A percentile compares a stretch with the other conserved stretches of the same genome.
phyloP scores from a whole-genome alignment of 805 yeast genomes.

The Grigorovia jiainica region DNA sequence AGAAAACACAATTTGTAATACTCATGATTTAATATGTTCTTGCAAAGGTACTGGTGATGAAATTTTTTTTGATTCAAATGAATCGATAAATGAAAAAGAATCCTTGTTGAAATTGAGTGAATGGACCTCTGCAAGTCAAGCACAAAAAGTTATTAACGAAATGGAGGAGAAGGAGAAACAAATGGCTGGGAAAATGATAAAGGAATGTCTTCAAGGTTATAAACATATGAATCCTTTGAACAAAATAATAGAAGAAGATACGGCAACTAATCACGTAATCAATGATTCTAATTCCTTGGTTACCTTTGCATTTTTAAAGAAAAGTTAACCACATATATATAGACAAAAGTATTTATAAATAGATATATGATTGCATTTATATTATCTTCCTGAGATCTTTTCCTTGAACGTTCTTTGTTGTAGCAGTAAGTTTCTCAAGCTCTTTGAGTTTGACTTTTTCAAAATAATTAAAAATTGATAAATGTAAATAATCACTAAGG shows the following conservation, averaged over 20 bases:
- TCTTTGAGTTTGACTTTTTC: no score
- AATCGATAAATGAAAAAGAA: slow-evolving; percentile 1
- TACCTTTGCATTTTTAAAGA: slow-evolving; percentile 22
- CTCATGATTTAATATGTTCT: slow-evolving; percentile 68
- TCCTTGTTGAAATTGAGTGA: slow-evolving; percentile 14
- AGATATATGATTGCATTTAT: no score
- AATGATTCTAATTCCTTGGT: slow-evolving; percentile 3
- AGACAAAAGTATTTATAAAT: no score
- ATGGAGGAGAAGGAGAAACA: slow-evolving; percentile 13
- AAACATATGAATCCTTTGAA: slow-evolving; percentile 48
- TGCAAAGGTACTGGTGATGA: slow-evolving; percentile 50
- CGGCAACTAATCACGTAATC: background rate
- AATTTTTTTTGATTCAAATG: slow-evolving; percentile 11
- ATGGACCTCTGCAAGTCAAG: slow-evolving; percentile 53
- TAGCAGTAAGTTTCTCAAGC: no score
- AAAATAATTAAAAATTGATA: no score
- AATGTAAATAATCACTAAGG: no score
- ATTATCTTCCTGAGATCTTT: no score
- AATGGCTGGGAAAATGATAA: slow-evolving; percentile 36
- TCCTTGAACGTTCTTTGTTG: no score
- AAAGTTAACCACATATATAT: background rate
- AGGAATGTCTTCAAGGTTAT: slow-evolving; percentile 52
- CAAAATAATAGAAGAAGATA: slow-evolving; percentile 9
- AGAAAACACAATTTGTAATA: slow-evolving; percentile 44
- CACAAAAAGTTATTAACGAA: slow-evolving; percentile 18